Evolutionary conservation across 1,284 basidiomycete species (phyloP).

Genomic region (Anthracocystis setariae): DNA sequence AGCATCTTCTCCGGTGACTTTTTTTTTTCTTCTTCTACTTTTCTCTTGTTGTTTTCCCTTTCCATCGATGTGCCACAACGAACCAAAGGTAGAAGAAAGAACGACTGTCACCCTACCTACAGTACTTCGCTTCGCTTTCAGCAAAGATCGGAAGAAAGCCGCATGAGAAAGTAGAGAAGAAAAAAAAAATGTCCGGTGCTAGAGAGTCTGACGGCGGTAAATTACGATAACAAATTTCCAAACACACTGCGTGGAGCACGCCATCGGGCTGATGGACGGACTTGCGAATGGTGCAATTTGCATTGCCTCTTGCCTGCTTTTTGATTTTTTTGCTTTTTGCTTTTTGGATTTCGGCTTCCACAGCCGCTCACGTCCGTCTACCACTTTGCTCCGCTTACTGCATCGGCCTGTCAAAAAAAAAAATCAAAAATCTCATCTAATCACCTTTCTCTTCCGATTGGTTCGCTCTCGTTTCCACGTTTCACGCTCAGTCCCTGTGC

Average conservation of each 20-base stretch:
- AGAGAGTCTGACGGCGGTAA: conserved; percentile 22
- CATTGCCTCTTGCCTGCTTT: conserved; percentile 22
- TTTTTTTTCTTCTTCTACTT: too few relatives aligned
- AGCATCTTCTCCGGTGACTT: neutral
- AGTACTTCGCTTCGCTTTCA: conserved; percentile 7
- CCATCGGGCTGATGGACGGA: conserved; percentile 14
- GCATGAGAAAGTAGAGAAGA: neutral
- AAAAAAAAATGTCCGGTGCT: conserved; percentile 15
- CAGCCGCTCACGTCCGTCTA: neutral
- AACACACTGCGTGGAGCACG: conserved; percentile 29
- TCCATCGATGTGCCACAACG: too few relatives aligned
- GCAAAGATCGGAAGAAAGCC: conserved; percentile 6
- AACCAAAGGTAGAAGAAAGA: too few relatives aligned
- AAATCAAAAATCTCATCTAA: conserved; percentile 1
- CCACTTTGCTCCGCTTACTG: conserved; percentile 3
- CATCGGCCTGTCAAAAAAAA: neutral
- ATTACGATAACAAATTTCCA: conserved; percentile 9
- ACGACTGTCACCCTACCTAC: too few relatives aligned
- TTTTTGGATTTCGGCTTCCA: too few relatives aligned
- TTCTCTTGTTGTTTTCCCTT: too few relatives aligned
- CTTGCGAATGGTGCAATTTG: conserved; percentile 44
- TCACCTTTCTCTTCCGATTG: conserved; percentile 12
- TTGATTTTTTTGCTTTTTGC: too few relatives aligned
- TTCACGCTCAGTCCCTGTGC: neutral
- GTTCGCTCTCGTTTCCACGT: neutral